Percentiles rank a stretch among this genome's conserved stretches.
These are phyloP conservation scores for Podila horticola DNA, from an alignment of 192 early-diverging fungal species.

Conservation along the genomic window DNA sequence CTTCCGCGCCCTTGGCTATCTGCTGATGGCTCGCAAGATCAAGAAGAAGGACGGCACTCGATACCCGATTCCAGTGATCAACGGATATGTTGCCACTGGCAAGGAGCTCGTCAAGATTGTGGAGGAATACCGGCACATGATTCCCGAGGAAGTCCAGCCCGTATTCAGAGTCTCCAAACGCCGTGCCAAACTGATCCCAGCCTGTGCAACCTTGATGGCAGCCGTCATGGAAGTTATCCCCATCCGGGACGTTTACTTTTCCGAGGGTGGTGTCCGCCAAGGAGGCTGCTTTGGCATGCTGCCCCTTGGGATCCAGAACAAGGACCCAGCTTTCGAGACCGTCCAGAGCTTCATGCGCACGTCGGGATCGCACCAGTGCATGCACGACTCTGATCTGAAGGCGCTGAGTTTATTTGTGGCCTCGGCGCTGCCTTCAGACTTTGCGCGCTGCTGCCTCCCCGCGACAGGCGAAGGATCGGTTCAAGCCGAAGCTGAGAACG, in stretches of 20 bases:
- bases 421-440: slow-evolving; percentile 33
- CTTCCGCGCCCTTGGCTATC: slow-evolving; percentile 63
- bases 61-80: slow-evolving; percentile 67
- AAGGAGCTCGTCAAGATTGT: slow-evolving; percentile 50
- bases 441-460: slow-evolving; percentile 27
- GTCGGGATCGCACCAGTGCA: slow-evolving; percentile 33
- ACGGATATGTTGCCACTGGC: slow-evolving; percentile 59
- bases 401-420: slow-evolving; percentile 25
- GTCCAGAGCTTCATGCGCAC: slow-evolving; percentile 45
- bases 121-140: slow-evolving; percentile 42
- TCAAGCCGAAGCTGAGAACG: neutral
- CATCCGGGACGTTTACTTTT: slow-evolving; percentile 57
- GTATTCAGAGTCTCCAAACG: slow-evolving; percentile 63
- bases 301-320: slow-evolving; percentile 41
- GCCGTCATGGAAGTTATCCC: slow-evolving; percentile 55
- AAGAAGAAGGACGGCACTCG: slow-evolving; percentile 17
- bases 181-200: slow-evolving; percentile 65
- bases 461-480: slow-evolving; percentile 5
- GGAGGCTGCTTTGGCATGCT: slow-evolving; percentile 61
- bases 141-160: slow-evolving; percentile 43
- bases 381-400: slow-evolving; percentile 35
- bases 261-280: slow-evolving; percentile 69
- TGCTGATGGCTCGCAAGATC: slow-evolving; percentile 58
- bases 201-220: slow-evolving; percentile 58
- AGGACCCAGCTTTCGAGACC: slow-evolving; percentile 60